phyloP scores from a whole-genome alignment of 2,329 filamentous ascomycete species.

The Calonectria ilicicola region DNA sequence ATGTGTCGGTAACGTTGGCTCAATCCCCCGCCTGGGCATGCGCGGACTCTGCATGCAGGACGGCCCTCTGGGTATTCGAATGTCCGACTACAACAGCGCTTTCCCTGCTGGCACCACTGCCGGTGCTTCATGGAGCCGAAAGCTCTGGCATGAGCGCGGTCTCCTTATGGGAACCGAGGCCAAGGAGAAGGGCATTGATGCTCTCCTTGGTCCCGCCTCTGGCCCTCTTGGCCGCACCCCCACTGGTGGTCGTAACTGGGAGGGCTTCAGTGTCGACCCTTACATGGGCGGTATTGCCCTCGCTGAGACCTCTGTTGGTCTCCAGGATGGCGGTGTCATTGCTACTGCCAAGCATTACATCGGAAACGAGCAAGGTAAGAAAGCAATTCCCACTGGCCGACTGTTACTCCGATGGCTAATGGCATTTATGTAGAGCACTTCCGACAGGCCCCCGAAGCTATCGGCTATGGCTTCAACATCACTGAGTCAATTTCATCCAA shows the following conservation, averaged over 20 bases:
- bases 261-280: conserved; percentile 77
- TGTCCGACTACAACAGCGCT: conserved; percentile 82
- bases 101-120: conserved; percentile 84
- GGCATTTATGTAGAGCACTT: conserved; percentile 70
- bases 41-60: conserved; percentile 88
- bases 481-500: conserved; percentile 71
- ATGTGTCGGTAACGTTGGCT: conserved; percentile 82
- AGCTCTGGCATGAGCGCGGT: conserved; percentile 69
- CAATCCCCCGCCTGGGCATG: conserved; percentile 77
- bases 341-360: conserved; percentile 86
- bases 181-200: conserved; percentile 80
- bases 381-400: not conserved
- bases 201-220: conserved; percentile 68
- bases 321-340: conserved; percentile 85
- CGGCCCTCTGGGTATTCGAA: conserved; percentile 82
- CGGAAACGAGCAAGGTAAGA: conserved; percentile 73
- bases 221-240: conserved; percentile 62
- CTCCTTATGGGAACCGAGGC: conserved; percentile 70
- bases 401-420: conserved; percentile 7
- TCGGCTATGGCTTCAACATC: conserved; percentile 68
- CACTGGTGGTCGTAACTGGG: conserved; percentile 70
- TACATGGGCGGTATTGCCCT: conserved; percentile 80
- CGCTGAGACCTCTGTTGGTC: conserved; percentile 80
- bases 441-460: conserved; percentile 71
- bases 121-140: conserved; percentile 85